A percentile compares a stretch with the other conserved stretches of the same genome.
phyloP scores from a whole-genome alignment of 2,329 filamentous ascomycete genomes.

The Hyphodiscus sp. region DNA sequence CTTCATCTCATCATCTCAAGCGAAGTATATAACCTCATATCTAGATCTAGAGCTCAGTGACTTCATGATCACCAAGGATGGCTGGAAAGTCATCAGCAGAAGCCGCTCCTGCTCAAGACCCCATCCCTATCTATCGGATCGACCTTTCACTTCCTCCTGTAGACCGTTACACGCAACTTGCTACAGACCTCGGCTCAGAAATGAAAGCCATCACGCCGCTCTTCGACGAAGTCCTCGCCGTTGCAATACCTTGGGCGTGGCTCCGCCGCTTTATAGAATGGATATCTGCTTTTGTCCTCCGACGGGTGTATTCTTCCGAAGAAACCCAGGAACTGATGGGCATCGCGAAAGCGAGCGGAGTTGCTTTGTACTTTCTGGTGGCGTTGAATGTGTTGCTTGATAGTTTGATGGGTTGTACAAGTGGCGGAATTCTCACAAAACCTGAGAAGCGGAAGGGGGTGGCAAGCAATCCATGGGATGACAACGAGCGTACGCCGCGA shows the following conservation, averaged over 20 bases:
- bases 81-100: neutral
- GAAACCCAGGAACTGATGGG: constrained; percentile 57
- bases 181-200: constrained; percentile 36
- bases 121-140: constrained; percentile 39
- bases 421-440: constrained; percentile 38
- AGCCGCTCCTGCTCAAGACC: neutral
- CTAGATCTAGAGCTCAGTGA: neutral
- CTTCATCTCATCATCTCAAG: neutral
- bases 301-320: constrained; percentile 44
- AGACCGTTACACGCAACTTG: constrained; percentile 44
- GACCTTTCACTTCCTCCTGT: constrained; percentile 47
- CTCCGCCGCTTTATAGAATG: constrained; percentile 26
- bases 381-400: constrained; percentile 59
- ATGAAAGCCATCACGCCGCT: constrained; percentile 39
- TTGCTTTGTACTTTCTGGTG: constrained; percentile 54
- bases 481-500: constrained; percentile 15
- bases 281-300: constrained; percentile 41
- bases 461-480: neutral
- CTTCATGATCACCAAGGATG: neutral
- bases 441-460: constrained; percentile 11
- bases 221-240: constrained; percentile 44
- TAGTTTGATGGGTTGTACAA: constrained; percentile 59
- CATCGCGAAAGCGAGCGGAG: constrained; percentile 42
- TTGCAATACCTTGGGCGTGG: constrained; percentile 16
- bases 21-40: too few relatives aligned